phyloP scores from a whole-genome alignment of 1,139 yeast species.

The Yamadazyma trypodendri region DNA sequence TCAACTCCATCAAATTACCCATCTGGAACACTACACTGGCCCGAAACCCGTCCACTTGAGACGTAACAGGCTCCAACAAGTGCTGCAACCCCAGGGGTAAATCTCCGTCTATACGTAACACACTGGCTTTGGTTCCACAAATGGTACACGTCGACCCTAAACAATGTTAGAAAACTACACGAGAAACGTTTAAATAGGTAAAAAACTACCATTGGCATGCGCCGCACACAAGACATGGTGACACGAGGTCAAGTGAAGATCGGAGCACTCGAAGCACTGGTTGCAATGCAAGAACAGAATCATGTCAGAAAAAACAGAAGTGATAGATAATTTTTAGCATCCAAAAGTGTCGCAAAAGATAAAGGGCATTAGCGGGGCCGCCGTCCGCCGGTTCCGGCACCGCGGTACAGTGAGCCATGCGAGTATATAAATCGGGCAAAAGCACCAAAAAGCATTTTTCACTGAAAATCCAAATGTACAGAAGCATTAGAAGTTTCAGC shows the following conservation, averaged over 20 bases:
- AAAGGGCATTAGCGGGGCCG: no score
- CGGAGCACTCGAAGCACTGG: neutral
- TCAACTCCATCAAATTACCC: neutral
- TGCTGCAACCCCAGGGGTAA: neutral
- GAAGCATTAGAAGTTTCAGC: constrained; percentile 8
- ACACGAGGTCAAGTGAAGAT: neutral
- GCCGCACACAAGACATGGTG: neutral
- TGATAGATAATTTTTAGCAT: no score
- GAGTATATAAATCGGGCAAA: no score
- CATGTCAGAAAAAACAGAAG: neutral
- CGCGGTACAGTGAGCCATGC: no score
- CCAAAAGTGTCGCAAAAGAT: no score
- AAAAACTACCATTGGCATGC: neutral
- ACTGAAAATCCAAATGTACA: constrained; percentile 6
- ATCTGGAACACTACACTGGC: neutral
- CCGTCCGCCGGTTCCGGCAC: no score
- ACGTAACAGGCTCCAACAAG: neutral
- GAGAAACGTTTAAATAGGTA: no score
- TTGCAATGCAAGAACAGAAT: neutral
- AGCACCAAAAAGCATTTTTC: neutral
- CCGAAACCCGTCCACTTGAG: neutral
- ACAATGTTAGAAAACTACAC: neutral
- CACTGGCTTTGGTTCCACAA: neutral
- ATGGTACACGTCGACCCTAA: neutral
- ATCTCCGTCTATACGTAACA: neutral